These are phyloP conservation scores for Aegilops bicornis DNA, from an alignment of 176 grass and related monocot genomes.

Conservation along the genomic window DNA sequence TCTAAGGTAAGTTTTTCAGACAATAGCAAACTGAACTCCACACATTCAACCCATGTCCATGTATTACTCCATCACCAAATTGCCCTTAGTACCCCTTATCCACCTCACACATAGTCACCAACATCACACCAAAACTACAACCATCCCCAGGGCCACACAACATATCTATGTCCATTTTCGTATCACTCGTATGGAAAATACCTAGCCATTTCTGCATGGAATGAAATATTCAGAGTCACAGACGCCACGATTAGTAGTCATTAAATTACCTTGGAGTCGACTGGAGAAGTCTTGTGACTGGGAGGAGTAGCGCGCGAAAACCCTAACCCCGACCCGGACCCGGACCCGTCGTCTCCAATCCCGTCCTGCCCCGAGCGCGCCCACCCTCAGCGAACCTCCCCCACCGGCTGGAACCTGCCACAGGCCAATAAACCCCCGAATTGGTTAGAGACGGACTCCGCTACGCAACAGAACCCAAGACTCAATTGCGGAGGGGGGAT, in stretches of 20 bases:
- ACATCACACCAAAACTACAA: not conserved
- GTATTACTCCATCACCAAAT: not conserved
- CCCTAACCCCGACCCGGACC: slow-evolving; percentile 7
- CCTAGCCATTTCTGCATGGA: not conserved
- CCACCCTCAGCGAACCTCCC: slow-evolving; percentile 30
- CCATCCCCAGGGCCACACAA: not conserved
- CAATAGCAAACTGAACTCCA: not conserved
- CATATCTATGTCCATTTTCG: not conserved
- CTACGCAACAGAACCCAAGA: not conserved
- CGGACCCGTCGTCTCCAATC: not conserved
- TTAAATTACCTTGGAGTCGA: slow-evolving; percentile 58
- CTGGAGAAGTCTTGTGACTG: slow-evolving; percentile 66
- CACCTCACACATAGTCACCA: not conserved
- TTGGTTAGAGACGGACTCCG: no score
- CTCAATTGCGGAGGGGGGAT: not conserved
- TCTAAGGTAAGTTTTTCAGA: not conserved
- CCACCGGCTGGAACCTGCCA: slow-evolving; percentile 15
- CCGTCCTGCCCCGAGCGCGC: slow-evolving; percentile 11
- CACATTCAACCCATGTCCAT: slow-evolving; percentile 1
- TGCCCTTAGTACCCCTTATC: not conserved
- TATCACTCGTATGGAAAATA: not conserved
- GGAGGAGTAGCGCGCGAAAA: slow-evolving; percentile 68
- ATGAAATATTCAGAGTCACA: not conserved
- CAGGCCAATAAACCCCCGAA: not conserved
- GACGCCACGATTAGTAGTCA: not conserved